Conservation (phyloP, 805 yeast genomes). For the Yamadazyma insecticola region DNA sequence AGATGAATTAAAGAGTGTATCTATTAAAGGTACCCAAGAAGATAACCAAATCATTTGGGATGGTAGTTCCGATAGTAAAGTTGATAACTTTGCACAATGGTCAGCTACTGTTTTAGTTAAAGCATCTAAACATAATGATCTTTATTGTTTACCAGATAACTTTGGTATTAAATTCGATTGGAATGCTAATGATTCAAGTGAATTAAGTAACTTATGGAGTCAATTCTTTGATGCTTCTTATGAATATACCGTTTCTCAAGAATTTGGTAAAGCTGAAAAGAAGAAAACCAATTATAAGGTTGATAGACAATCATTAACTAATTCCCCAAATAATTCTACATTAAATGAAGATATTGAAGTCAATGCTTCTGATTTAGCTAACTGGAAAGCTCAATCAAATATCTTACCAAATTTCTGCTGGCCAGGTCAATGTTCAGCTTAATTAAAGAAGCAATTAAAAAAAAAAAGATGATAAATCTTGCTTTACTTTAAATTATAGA, state of each 20-base stretch:
- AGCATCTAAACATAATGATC: conserved; percentile 12
- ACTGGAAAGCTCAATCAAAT: conserved; percentile 7
- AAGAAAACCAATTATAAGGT: no score
- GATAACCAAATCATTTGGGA: conserved; percentile 10
- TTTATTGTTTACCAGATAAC: conserved; percentile 23
- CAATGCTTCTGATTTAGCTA: conserved; percentile 3
- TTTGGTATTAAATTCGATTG: conserved; percentile 14
- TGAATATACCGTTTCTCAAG: conserved; percentile 12
- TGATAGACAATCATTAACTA: background rate
- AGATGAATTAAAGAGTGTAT: conserved; percentile 18
- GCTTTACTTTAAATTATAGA: no score
- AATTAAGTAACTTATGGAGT: no score
- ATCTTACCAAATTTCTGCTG: conserved; percentile 15
- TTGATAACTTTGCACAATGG: conserved; percentile 18
- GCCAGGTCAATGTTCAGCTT: no score
- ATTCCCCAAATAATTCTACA: background rate
- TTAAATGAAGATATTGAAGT: background rate
- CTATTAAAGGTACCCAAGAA: conserved; percentile 10
- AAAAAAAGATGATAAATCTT: no score
- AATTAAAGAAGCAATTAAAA: no score
- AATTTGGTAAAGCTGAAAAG: conserved; percentile 9
- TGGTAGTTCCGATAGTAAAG: conserved; percentile 10
- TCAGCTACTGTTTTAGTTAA: conserved; percentile 19
- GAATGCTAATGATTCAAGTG: conserved; percentile 5
- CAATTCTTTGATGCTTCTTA: conserved; percentile 13